phyloP scores from a whole-genome alignment of 2,329 filamentous ascomycete genomes.

The Fusarium coicis region DNA sequence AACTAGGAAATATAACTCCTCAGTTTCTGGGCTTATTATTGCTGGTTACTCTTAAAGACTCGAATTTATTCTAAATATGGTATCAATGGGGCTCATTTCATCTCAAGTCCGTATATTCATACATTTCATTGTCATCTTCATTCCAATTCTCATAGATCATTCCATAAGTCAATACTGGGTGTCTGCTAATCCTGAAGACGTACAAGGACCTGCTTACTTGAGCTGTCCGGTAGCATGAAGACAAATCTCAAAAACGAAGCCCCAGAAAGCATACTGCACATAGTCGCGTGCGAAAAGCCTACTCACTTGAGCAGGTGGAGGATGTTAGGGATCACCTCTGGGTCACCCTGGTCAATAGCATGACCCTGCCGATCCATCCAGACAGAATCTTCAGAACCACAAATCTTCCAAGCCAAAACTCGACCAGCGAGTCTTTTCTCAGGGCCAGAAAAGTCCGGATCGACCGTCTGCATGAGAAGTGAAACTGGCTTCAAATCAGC shows the following conservation, averaged over 20 bases:
- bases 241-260: no score
- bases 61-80: fast-evolving
- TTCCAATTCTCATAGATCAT: no score
- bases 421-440: background rate
- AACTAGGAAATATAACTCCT: background rate
- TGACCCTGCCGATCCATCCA: background rate
- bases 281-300: no score
- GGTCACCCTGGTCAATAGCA: background rate
- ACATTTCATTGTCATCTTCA: background rate
- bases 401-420: background rate
- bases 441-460: background rate
- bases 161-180: no score
- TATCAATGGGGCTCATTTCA: fast-evolving
- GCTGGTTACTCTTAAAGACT: background rate
- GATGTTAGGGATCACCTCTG: background rate
- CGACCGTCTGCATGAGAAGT: fast-evolving
- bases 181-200: no score
- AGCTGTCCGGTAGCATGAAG: no score
- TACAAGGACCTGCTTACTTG: no score
- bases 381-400: background rate
- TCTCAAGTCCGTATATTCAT: fast-evolving
- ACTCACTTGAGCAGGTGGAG: background rate
- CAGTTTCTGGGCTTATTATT: background rate
- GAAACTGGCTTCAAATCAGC: background rate
- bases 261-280: no score